Base-by-base conservation (phyloP, 2,329 filamentous ascomycete genomes). In the Penicillium verrucosum region DNA sequence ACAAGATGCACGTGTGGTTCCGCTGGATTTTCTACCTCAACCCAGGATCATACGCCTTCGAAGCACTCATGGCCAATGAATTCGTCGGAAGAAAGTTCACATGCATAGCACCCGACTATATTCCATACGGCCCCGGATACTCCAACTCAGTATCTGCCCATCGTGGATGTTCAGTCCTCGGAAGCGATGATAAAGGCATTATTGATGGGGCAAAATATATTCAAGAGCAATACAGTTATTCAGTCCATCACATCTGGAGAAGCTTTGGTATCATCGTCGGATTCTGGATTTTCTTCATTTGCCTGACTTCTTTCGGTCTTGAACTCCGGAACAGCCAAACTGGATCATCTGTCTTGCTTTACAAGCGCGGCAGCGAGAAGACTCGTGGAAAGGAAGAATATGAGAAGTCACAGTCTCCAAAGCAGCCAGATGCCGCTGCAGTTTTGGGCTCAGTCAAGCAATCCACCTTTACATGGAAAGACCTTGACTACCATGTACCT, bases 191-290 rank as follows among this genome's bases (percentile, higher is more conserved):
- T 0, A 30, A 68, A 0, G 70, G 68, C 1, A 45, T 69, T 1
- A 73, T 87, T 5, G 70, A 71, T 25, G 85, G 85, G 0, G 75
- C 77, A 0, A 73, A 75, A 36, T 87, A 85, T 60, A 82, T 85
- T 29, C 56, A 73, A 11, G 74, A 77, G 3, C 78, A 82, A 3
- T 86, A 80, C 62, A 75, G 68, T 2, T 86, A 86, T 61, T 80
- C 76, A 0, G 70, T 76, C 4, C 70, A 75, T 1, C 84, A 87
- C 60, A 74, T 87, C 2, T 88, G 85, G 85, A 77, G 85, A 6
- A 90, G 92, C 73, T 91, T 88, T 72, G 90, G 89, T 1, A 90
- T 96, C 54, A 85, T 94, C 59, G 67, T 91, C 7, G 85, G 81
- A 0, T 81, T 96, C 49, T 92, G 93, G 64, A 73, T 86, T 30